Base-by-base conservation (phyloP, 2,329 filamentous ascomycete species). In the Aquanectria penicillioides region DNA sequence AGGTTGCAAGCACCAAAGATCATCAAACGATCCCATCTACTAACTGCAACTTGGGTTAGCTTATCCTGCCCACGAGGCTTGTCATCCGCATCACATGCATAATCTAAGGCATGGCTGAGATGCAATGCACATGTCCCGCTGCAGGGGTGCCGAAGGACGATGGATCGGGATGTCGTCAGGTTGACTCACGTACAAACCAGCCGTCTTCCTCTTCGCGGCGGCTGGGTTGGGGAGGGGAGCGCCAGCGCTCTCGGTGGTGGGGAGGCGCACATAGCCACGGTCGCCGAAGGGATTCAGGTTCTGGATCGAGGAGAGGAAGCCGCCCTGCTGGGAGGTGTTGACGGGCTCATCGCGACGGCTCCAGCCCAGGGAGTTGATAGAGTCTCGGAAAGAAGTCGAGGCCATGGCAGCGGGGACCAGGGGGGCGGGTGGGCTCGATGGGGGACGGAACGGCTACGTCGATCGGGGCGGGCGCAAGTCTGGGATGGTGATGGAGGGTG, bases 351-450 rank as follows among this genome's bases (percentile, higher is more conserved):
- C 91, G 72, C 94, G 88, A 69, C 94, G 90, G 72, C 92, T 92
- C 95, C 95, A 98, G 61, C 95, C 95, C 71, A 98, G 80, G 59
- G 93, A 95, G 82, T 92, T 96, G 83, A 98, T 93, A 18, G 92
- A 96, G 78, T 97, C 93, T 74, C 94, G 88, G 77, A 99, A 98
- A 41, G 92, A 92, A 67, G 88, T 83, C 66, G 93, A 94, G 61
- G 94, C 91, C 94, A 97, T 97, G 62, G 53, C 54, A 58, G 47
- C 51, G 53, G 55, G 51, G 52, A 53, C 54, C 57, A 64, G 57
- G 59, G 63, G 61, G 52, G 34, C 57, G 60, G 68, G 55, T 59
- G 59, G 63, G 57, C 57, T 64, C 52, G 51, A 64, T 38, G 54
- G 57, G 61, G 63, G 55, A 64, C 64, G 62, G 61, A 63, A 51